Conservation (phyloP, 257 asterid species). For the Solanum pennellii region DNA sequence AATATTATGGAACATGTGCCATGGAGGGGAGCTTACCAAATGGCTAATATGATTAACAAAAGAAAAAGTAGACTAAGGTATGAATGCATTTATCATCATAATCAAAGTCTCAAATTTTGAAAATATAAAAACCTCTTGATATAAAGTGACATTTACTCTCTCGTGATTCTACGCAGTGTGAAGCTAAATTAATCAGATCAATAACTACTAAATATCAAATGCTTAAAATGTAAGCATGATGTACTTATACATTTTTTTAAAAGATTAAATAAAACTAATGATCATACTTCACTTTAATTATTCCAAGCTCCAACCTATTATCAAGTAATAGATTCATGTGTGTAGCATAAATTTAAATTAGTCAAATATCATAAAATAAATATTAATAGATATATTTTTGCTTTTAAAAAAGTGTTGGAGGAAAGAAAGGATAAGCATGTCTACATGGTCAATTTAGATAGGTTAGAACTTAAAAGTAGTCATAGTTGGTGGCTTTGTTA, state of each 20-base stretch:
- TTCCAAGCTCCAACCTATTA: not conserved
- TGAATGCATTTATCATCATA: no score
- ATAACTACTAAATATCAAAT: no score
- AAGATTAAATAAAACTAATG: not conserved
- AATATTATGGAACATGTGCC: not conserved
- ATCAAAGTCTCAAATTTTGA: not conserved
- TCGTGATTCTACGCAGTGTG: accelerated
- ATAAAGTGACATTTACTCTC: no score
- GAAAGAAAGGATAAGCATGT: not conserved
- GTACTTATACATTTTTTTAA: no score
- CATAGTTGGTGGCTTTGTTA: not conserved
- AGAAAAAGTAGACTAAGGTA: not conserved
- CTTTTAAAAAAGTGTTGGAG: no score
- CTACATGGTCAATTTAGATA: not conserved
- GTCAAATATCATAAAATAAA: no score
- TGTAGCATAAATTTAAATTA: no score
- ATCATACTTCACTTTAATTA: not conserved
- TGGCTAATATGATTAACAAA: not conserved
- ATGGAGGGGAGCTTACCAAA: not conserved
- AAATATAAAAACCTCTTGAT: no score
- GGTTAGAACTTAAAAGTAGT: not conserved
- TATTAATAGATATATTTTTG: no score
- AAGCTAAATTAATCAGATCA: no score
- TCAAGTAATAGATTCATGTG: not conserved
- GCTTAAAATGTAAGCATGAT: no score